Conservation (phyloP, 2,329 filamentous ascomycete species). For the Curvularia lunata region DNA sequence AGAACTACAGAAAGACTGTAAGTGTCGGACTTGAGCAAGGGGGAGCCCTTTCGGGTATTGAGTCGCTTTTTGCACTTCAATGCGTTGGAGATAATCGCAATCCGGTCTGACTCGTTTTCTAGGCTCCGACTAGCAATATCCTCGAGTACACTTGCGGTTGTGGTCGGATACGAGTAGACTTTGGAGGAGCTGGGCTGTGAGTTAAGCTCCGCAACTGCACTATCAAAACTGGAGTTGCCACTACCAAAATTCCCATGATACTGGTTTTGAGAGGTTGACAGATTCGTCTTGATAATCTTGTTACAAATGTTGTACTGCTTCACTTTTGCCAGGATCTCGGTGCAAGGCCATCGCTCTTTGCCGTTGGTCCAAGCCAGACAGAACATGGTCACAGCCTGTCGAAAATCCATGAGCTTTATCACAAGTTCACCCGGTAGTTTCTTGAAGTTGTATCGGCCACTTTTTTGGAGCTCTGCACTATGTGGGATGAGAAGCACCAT, state of each 20-base stretch:
- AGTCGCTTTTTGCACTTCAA: slow-evolving; percentile 21
- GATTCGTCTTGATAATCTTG: slow-evolving; percentile 2
- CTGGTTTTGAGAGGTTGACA: background rate
- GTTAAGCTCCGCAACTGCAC: background rate
- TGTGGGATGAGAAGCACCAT: slow-evolving; percentile 29
- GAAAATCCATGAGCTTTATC: slow-evolving; percentile 19
- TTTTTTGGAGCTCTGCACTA: background rate
- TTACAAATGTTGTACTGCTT: slow-evolving; percentile 34
- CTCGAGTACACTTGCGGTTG: slow-evolving; percentile 23
- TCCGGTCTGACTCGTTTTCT: slow-evolving; percentile 19
- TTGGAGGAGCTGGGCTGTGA: background rate
- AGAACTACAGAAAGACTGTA: slow-evolving; percentile 26
- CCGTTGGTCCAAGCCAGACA: slow-evolving; percentile 17
- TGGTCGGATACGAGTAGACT: slow-evolving; percentile 14
- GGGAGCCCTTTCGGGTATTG: slow-evolving; percentile 7
- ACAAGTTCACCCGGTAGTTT: slow-evolving; percentile 20
- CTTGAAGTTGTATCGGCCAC: slow-evolving; percentile 7
- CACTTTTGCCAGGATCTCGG: slow-evolving; percentile 22
- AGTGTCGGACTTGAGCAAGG: background rate
- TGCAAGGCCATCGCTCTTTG: slow-evolving; percentile 6
- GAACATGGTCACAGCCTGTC: slow-evolving; percentile 25
- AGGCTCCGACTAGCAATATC: slow-evolving; percentile 23
- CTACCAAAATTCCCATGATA: background rate
- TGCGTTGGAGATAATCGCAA: slow-evolving; percentile 29
- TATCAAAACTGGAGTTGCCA: background rate